phyloP scores from a whole-genome alignment of 2,329 filamentous ascomycete species.

The Alternaria sp. region DNA sequence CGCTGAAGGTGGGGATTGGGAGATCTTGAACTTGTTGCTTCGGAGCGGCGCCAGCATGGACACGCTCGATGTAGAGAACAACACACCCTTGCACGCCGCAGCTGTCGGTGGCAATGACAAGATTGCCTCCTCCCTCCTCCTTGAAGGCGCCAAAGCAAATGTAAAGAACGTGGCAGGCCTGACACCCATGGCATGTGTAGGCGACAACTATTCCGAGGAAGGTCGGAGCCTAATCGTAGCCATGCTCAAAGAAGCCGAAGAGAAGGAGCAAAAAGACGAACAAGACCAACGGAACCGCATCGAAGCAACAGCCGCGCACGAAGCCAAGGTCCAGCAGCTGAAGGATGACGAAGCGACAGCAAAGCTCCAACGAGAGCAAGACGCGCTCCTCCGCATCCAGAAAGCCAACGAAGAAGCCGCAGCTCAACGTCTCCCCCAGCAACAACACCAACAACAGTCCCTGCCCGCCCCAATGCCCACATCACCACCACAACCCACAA shows the following conservation, averaged over 20 bases:
- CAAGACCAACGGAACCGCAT: conserved; percentile 6
- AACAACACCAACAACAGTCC: not conserved
- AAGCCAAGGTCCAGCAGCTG: conserved; percentile 13
- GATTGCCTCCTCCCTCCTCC: conserved; percentile 22
- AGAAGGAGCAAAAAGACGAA: conserved; percentile 17
- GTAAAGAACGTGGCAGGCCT: conserved; percentile 22
- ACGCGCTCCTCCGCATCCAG: not conserved
- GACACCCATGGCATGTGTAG: conserved; percentile 22
- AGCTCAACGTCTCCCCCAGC: not conserved
- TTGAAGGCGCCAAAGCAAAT: conserved; percentile 24
- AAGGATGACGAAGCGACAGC: conserved; percentile 11
- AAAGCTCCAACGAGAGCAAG: not conserved
- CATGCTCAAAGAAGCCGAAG: conserved; percentile 27
- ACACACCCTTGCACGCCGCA: conserved; percentile 31
- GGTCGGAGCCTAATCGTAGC: conserved; percentile 27
- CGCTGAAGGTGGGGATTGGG: conserved; percentile 24
- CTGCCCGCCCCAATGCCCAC: conserved; percentile 1
- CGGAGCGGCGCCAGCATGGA: conserved; percentile 24
- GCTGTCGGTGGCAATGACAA: conserved; percentile 20
- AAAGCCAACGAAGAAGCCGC: not conserved
- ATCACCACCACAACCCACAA: not conserved
- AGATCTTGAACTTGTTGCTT: conserved; percentile 29
- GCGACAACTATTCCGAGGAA: conserved; percentile 17
- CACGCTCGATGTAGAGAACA: conserved; percentile 21
- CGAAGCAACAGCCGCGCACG: conserved; percentile 7